Evolutionary conservation across 441 rosid genomes (phyloP), one percentile per base, ranked within the genome.

Genomic region (Arabidopsis lyrata): DNA sequence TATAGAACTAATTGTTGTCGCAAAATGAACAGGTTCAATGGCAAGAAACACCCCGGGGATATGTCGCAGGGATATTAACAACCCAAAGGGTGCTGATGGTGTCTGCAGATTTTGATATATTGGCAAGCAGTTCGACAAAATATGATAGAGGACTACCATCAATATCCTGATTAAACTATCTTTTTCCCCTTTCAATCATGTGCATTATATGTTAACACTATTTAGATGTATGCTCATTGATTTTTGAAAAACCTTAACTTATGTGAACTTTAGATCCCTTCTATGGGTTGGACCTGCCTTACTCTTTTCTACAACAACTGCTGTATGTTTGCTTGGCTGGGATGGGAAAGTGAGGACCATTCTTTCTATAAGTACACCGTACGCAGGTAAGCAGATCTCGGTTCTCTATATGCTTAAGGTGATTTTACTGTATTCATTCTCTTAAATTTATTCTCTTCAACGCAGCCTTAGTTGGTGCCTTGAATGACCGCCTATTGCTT

Each of bases 281-380:
- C 78, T 96, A 72, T 96, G 99, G 99, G 84, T 91, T 83, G 99
- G 99, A 52, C 97, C 99, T 66, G 97, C 98, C 54, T 90, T 96
- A 83, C 88, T 93, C 59, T 96, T 91, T 86, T 91, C 98, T 68
- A 93, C 97, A 57, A 86, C 97, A 45, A 89, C 98, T 75, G 85
- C 93, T 69, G 80, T 93, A 72, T 79, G 96, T 72, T 32, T 96
- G 72, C 97, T 96, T 67, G 99, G 99, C 64, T 96, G 99, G 99
- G 99, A 96, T 77, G 97, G 99, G 70, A 87, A 83, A 79, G 96
- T 83, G 74, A 91, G 98, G 85, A 87, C 94, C 63, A 70, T 93
- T 80, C 87, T 93, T 67, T 96, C 99, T 35, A 75, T 90, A 72
- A 93, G 90, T 81, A 83, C 93, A 90, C 99, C 97, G 56, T 83